Evolutionary conservation across 352 stramenopile species (phyloP).

Genomic region (Halophytophthora batemanensis): DNA sequence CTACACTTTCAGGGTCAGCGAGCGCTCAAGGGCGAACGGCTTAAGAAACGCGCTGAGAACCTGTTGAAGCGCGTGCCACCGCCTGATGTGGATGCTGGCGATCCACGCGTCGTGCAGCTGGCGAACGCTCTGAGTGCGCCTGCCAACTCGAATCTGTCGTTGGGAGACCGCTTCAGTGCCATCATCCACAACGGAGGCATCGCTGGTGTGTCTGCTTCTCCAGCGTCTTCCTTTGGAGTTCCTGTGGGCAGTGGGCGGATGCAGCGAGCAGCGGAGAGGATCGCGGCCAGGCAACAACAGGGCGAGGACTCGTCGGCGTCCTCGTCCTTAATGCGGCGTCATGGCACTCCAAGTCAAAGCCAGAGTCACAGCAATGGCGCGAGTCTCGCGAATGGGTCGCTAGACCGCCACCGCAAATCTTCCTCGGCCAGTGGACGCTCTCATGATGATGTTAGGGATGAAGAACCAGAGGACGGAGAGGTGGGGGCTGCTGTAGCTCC

Average conservation of each 20-base stretch:
- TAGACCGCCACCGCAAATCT: slow-evolving; percentile 30
- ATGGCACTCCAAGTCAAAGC: slow-evolving; percentile 10
- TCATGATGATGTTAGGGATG: slow-evolving; percentile 19
- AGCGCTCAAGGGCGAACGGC: slow-evolving; percentile 73
- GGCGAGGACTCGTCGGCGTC: slow-evolving; percentile 14
- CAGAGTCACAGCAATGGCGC: slow-evolving; percentile 21
- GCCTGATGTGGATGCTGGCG: slow-evolving; percentile 46
- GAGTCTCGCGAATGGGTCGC: slow-evolving; percentile 20
- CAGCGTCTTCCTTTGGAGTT: slow-evolving; percentile 6
- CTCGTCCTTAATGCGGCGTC: slow-evolving; percentile 1
- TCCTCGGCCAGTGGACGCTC: slow-evolving; percentile 19
- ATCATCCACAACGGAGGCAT: slow-evolving; percentile 64
- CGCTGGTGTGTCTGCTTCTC: slow-evolving; percentile 26
- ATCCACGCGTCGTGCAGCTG: slow-evolving; percentile 60
- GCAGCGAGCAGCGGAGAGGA: slow-evolving; percentile 61
- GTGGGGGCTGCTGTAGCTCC: slow-evolving; percentile 14
- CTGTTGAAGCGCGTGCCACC: slow-evolving; percentile 70
- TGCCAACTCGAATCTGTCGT: slow-evolving; percentile 48
- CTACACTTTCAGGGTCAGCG: slow-evolving; percentile 79
- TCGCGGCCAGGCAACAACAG: slow-evolving; percentile 45
- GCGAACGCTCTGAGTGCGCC: slow-evolving; percentile 36
- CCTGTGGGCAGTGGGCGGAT: slow-evolving; percentile 50
- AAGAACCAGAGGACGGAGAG: slow-evolving; percentile 56
- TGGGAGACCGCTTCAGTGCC: slow-evolving; percentile 70
- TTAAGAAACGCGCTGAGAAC: slow-evolving; percentile 85